Evolutionary conservation across 164 flowering plant genomes (phyloP).

Genomic region (Umbellularia californica): DNA sequence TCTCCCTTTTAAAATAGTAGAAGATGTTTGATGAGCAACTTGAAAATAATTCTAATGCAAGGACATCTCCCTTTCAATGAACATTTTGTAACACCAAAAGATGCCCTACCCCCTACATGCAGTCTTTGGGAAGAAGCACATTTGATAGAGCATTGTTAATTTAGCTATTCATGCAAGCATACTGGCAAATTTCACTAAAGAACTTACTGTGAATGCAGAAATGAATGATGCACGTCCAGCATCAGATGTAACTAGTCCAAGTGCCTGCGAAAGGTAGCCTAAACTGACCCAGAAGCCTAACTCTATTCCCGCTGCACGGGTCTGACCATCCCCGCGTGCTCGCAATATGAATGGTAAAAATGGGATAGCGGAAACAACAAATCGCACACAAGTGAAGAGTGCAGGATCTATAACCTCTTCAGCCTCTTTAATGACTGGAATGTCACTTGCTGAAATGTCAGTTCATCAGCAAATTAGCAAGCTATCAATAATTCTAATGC

Average conservation of each 20-base stretch:
- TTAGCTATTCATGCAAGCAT: neutral
- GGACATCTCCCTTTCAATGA: too few species aligned
- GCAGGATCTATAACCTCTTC: slow-evolving; percentile 70
- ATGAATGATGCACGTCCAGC: slow-evolving; percentile 91
- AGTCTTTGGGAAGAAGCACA: neutral
- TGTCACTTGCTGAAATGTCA: slow-evolving; percentile 62
- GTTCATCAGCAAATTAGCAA: slow-evolving; percentile 5
- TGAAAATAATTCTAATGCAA: too few species aligned
- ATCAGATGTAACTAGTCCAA: slow-evolving; percentile 78
- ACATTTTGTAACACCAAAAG: neutral
- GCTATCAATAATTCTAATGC: neutral
- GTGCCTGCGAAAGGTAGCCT: slow-evolving; percentile 74
- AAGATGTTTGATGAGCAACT: neutral
- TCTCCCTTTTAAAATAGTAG: neutral
- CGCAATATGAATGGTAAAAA: slow-evolving; percentile 61
- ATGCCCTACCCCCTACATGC: neutral
- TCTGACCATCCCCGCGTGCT: slow-evolving; percentile 45
- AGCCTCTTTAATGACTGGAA: slow-evolving; percentile 77
- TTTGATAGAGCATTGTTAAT: too few species aligned
- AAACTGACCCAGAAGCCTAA: slow-evolving; percentile 88
- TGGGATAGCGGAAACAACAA: slow-evolving; percentile 60
- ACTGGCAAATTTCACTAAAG: neutral
- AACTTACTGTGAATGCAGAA: slow-evolving; percentile 69
- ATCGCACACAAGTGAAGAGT: slow-evolving; percentile 63
- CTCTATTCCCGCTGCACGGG: slow-evolving; percentile 70